Evolutionary conservation across 495 filamentous ascomycete species (phyloP), one percentile per base, ranked within the genome.

Genomic region (Xylaria palmicola): DNA sequence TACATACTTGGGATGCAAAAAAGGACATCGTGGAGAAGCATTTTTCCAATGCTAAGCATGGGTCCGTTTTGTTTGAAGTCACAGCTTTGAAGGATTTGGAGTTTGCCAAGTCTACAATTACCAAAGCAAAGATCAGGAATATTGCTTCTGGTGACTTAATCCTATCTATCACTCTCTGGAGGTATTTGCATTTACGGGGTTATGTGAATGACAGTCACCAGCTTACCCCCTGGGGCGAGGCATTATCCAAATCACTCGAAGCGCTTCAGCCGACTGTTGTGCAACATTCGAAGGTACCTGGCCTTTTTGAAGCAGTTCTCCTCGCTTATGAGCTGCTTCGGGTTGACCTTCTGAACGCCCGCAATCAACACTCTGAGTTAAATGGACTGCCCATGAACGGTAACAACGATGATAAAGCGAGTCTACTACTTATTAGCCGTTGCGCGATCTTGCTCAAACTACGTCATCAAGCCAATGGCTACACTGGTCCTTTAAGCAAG

Each of bases 401-500:
- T 30, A 73, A 51, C 8, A 77, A 81, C 1, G 73, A 78, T 12
- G 80, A 93, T 65, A 88, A 87, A 69, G 74, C 77, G 9, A 87
- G 87, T 74, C 85, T 90, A 39, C 80, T 93, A 61, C 82, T 97
- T 30, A 85, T 97, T 61, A 91, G 90, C 58, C 88, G 93, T 40
- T 88, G 94, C 57, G 89, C 93, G 13, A 91, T 87, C 51, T 79
- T 98, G 64, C 85, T 88, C 47, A 89, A 88, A 64, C 78, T 99
- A 24, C 85, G 86, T 30, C 94, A 99, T 69, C 83, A 90, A 63
- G 77, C 81, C 6, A 92, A 93, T 65, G 93, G 95, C 24, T 99
- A 96, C 74, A 97, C 94, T 24, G 94, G 94, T 1, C 94, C 94
- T 0, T 80, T 99, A 1, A 97, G 90, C 79, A 87, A 93, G 68